These are phyloP conservation scores for Lepidopterella palustris DNA, from an alignment of 495 filamentous ascomycete species.

Conservation along the genomic window DNA sequence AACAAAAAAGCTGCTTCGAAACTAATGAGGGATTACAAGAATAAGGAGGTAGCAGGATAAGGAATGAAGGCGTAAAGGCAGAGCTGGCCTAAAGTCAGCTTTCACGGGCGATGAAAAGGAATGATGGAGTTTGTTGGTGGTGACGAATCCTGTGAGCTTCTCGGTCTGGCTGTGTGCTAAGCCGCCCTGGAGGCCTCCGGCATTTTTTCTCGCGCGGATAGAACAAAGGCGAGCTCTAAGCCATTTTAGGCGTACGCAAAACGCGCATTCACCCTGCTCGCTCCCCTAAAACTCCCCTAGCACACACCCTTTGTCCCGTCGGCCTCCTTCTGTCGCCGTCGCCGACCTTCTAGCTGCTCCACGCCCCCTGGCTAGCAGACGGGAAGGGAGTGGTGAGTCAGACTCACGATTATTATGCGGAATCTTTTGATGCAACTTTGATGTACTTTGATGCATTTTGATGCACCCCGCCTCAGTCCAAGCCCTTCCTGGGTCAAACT, in stretches of 20 bases:
- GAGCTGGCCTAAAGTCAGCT: slow-evolving; percentile 22
- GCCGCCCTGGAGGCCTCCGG: not conserved
- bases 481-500: too few species aligned
- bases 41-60: too few species aligned
- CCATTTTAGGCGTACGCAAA: not conserved
- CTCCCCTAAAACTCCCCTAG: not conserved
- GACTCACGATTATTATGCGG: not conserved
- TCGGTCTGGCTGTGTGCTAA: not conserved
- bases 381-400: not conserved
- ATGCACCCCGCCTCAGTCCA: not conserved
- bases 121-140: not conserved
- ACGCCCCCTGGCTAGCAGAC: not conserved
- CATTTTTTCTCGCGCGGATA: not conserved
- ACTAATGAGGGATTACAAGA: not conserved
- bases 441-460: not conserved
- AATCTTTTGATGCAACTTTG: not conserved
- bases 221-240: not conserved
- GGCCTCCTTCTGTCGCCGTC: not conserved
- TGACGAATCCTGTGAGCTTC: slow-evolving; percentile 5
- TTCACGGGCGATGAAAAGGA: slow-evolving; percentile 19
- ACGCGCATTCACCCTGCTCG: too few species aligned
- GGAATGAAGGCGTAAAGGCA: slow-evolving; percentile 7
- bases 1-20: not conserved
- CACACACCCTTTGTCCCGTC: not conserved
- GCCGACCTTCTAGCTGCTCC: not conserved